phyloP scores from a whole-genome alignment of 164 flowering plant genomes.

The Tinospora cordifolia region DNA sequence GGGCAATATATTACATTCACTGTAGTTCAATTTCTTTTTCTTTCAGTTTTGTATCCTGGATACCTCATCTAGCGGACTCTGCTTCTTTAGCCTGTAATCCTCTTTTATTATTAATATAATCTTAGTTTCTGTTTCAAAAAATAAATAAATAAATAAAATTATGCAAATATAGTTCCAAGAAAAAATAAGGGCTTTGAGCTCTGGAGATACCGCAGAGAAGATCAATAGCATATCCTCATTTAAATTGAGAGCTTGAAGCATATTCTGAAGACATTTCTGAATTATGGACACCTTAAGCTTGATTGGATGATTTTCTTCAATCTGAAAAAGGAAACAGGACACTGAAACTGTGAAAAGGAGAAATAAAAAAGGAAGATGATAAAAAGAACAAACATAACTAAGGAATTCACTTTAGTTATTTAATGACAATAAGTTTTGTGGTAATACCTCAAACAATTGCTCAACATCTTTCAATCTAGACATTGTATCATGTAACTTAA shows the following conservation, averaged over 20 bases:
- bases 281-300: slow-evolving; percentile 11
- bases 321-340: slow-evolving; percentile 15
- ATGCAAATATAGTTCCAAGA: neutral
- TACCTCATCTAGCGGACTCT: no score
- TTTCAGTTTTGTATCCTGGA: no score
- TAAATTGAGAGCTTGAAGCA: slow-evolving; percentile 24
- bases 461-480: slow-evolving; percentile 21
- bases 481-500: slow-evolving; percentile 17
- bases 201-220: slow-evolving; percentile 19
- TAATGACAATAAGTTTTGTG: neutral
- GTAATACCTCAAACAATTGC: slow-evolving; percentile 18
- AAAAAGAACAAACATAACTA: neutral
- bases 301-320: slow-evolving; percentile 17
- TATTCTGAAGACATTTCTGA: slow-evolving; percentile 22
- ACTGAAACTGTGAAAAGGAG: neutral
- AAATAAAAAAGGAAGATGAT: neutral
- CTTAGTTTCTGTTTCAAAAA: no score
- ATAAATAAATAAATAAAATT: no score
- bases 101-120: no score
- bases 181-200: neutral
- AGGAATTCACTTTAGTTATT: neutral
- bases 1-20: no score
- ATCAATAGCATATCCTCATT: slow-evolving; percentile 11
- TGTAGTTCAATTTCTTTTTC: no score
- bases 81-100: no score